Conservation (phyloP, 176 grass and related monocot genomes). For the Dendrocalamus sinicus region DNA sequence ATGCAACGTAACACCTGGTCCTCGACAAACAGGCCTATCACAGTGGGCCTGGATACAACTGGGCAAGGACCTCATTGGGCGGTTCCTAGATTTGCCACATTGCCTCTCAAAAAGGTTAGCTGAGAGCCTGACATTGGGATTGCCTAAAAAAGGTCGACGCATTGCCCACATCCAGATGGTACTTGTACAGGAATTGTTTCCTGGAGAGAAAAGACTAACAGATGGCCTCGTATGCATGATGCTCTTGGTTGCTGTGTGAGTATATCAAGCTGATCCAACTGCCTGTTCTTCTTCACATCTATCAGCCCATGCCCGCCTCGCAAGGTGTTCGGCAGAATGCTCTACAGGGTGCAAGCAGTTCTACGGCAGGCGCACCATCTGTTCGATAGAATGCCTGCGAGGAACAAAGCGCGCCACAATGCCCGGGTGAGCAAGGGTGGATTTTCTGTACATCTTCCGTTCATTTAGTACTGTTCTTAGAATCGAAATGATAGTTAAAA, state of each 20-base stretch:
- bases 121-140: neutral
- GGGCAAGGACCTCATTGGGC: neutral
- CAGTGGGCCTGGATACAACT: neutral
- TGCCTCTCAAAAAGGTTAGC: neutral
- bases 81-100: neutral
- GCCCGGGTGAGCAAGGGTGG: neutral
- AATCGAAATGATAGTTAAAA: neutral
- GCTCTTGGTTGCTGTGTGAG: neutral
- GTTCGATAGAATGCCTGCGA: neutral
- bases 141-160: too few relatives aligned
- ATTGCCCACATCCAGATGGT: too few relatives aligned
- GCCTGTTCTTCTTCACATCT: neutral
- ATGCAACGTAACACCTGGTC: too few relatives aligned
- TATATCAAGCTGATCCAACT: neutral
- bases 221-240: too few relatives aligned
- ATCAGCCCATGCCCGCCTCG: neutral
- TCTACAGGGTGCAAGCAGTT: neutral
- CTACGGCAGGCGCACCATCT: neutral
- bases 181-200: too few relatives aligned
- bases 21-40: neutral
- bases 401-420: neutral
- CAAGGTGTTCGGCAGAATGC: slow-evolving; percentile 40
- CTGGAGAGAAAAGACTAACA: too few relatives aligned
- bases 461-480: neutral
- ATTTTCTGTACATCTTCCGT: neutral